Percentiles rank a stretch among this genome's conserved stretches.
Conservation (phyloP, 2,329 filamentous ascomycete species). For the Camptophora hylomeconis region DNA sequence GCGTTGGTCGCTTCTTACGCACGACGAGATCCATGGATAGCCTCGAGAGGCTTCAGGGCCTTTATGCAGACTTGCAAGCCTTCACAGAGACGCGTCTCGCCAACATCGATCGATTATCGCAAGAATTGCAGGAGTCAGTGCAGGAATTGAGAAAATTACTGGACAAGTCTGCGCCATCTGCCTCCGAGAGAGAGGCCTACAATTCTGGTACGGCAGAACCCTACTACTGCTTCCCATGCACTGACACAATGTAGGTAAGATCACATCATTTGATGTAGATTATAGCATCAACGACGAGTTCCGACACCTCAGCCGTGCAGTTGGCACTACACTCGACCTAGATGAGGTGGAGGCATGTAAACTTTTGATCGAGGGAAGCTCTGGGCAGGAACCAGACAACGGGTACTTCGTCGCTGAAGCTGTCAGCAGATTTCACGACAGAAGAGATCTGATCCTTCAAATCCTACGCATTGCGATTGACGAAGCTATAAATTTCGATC, state of each 20-base stretch:
- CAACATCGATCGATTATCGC: slow-evolving; percentile 54
- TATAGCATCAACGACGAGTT: slow-evolving; percentile 80
- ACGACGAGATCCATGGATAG: slow-evolving; percentile 62
- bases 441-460: slow-evolving; percentile 70
- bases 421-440: slow-evolving; percentile 77
- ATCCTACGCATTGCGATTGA: slow-evolving; percentile 69
- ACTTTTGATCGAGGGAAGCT: slow-evolving; percentile 60
- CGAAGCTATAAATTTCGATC: slow-evolving; percentile 50
- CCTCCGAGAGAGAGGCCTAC: slow-evolving; percentile 29
- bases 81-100: slow-evolving; percentile 59
- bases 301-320: slow-evolving; percentile 63
- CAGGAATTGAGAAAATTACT: slow-evolving; percentile 58
- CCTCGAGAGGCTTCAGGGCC: slow-evolving; percentile 64
- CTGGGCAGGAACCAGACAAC: slow-evolving; percentile 45
- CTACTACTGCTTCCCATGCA: slow-evolving; percentile 5
- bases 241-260: slow-evolving; percentile 46
- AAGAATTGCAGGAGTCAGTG: slow-evolving; percentile 52
- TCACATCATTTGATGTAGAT: slow-evolving; percentile 58
- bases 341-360: slow-evolving; percentile 77
- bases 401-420: slow-evolving; percentile 63
- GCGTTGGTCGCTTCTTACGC: slow-evolving; percentile 6
- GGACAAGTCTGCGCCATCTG: slow-evolving; percentile 61
- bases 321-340: slow-evolving; percentile 79
- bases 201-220: slow-evolving; percentile 11
- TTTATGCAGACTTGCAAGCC: slow-evolving; percentile 73